Evolutionary conservation across 2,329 filamentous ascomycete species (phyloP).

Genomic region (Colletotrichum coccodes): DNA sequence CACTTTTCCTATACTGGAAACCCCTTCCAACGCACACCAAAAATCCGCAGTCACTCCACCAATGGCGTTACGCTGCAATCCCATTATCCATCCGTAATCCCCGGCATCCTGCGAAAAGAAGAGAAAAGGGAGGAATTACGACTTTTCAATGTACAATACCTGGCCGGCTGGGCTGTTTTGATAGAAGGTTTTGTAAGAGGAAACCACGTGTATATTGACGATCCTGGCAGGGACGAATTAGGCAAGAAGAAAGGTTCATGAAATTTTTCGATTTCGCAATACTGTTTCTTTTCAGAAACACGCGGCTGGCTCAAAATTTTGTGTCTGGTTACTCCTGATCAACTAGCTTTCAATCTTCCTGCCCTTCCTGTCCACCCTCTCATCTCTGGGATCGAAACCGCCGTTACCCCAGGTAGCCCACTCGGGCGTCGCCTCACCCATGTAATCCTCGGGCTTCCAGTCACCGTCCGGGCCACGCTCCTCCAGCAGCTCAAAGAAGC

Average conservation of each 20-base stretch:
- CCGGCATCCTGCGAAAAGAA: slow-evolving; percentile 21
- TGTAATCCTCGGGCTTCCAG: slow-evolving; percentile 91
- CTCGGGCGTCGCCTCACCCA: slow-evolving; percentile 84
- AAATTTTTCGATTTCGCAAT: slow-evolving; percentile 7
- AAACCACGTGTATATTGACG: slow-evolving; percentile 33
- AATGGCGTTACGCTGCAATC: slow-evolving; percentile 13
- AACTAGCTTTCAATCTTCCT: slow-evolving; percentile 63
- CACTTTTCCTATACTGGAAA: not conserved
- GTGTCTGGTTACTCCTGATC: slow-evolving; percentile 23
- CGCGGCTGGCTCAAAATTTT: not conserved
- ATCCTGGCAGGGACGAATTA: slow-evolving; percentile 26
- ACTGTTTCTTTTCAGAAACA: not conserved
- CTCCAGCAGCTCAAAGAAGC: slow-evolving; percentile 87
- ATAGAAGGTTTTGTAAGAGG: slow-evolving; percentile 53
- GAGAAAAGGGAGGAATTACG: slow-evolving; percentile 22
- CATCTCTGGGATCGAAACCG: slow-evolving; percentile 91
- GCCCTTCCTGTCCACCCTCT: slow-evolving; percentile 88
- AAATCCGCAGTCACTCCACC: slow-evolving; percentile 14
- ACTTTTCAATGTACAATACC: slow-evolving; percentile 52
- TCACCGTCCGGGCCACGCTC: slow-evolving; percentile 71
- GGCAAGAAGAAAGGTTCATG: slow-evolving; percentile 14
- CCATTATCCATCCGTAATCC: slow-evolving; percentile 22
- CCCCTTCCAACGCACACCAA: slow-evolving; percentile 4
- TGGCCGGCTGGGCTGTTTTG: slow-evolving; percentile 46
- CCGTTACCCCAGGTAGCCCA: slow-evolving; percentile 97